phyloP scores from a whole-genome alignment of 1,284 basidiomycete species.

The Sporisorium scitamineum region DNA sequence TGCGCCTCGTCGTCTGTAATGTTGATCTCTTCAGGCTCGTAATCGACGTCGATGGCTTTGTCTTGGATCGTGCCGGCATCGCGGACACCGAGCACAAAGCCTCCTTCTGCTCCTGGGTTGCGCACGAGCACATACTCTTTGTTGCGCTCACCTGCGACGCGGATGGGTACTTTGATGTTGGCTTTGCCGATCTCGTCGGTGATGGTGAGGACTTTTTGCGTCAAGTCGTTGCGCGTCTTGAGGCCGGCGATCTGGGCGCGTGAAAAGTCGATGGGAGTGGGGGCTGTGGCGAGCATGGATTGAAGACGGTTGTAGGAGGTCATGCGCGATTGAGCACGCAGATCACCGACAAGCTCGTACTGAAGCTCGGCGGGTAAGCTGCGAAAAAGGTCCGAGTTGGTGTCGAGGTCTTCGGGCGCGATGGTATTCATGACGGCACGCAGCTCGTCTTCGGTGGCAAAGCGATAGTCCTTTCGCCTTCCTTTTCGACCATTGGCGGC shows the following conservation, averaged over 20 bases:
- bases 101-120: conserved; percentile 83
- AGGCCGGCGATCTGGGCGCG: conserved; percentile 84
- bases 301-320: conserved; percentile 91
- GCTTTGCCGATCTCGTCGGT: conserved; percentile 92
- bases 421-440: conserved; percentile 62
- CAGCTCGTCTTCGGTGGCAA: conserved; percentile 66
- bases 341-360: conserved; percentile 97
- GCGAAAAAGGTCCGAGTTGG: conserved; percentile 74
- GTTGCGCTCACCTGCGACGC: conserved; percentile 94
- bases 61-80: conserved; percentile 79
- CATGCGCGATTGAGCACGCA: conserved; percentile 91
- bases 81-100: conserved; percentile 91
- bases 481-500: conserved; percentile 41
- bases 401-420: conserved; percentile 66
- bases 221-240: conserved; percentile 87
- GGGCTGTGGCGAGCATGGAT: conserved; percentile 84
- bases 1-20: conserved; percentile 47
- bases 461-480: conserved; percentile 61
- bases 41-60: conserved; percentile 84
- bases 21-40: conserved; percentile 48
- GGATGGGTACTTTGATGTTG: conserved; percentile 84
- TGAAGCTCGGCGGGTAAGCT: conserved; percentile 94
- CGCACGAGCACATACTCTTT: conserved; percentile 92
- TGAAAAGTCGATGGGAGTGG: conserved; percentile 92
- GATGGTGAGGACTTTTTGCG: conserved; percentile 92